Conservation (phyloP, 495 filamentous ascomycete genomes). For the Talaromyces borbonicus region DNA sequence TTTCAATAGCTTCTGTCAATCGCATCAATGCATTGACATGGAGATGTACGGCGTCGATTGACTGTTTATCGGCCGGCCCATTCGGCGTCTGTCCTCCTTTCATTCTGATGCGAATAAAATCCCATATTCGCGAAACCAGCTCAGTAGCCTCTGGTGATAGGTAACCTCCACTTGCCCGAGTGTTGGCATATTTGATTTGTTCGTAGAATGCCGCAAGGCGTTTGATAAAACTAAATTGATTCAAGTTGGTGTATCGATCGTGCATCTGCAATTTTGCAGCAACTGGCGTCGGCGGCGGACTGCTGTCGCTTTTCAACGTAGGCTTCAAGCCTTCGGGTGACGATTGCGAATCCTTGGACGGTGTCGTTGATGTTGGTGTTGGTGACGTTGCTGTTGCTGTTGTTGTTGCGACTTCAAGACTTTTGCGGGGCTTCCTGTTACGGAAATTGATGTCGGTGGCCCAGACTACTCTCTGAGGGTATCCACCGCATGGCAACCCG, state of each 20-base stretch:
- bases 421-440: slow-evolving; percentile 1
- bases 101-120: slow-evolving; percentile 17
- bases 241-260: slow-evolving; percentile 9
- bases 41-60: slow-evolving; percentile 16
- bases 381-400: too few species aligned
- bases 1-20: slow-evolving; percentile 20
- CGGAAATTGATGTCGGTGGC: slow-evolving; percentile 13
- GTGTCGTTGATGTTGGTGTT: too few species aligned
- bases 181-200: slow-evolving; percentile 14
- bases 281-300: slow-evolving; percentile 4
- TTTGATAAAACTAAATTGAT: slow-evolving; percentile 26
- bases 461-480: slow-evolving; percentile 27
- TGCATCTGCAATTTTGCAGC: slow-evolving; percentile 3
- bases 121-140: slow-evolving; percentile 18
- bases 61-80: background rate
- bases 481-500: slow-evolving; percentile 17
- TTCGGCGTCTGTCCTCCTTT: slow-evolving; percentile 12
- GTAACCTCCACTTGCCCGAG: slow-evolving; percentile 13
- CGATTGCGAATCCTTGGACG: slow-evolving; percentile 7
- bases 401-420: background rate
- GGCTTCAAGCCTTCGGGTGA: background rate
- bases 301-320: background rate
- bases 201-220: slow-evolving; percentile 21
- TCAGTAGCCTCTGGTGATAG: slow-evolving; percentile 18
- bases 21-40: slow-evolving; percentile 21